These are phyloP conservation scores for Populus tomentosa DNA, from an alignment of 441 rosid species.

Conservation along the genomic window DNA sequence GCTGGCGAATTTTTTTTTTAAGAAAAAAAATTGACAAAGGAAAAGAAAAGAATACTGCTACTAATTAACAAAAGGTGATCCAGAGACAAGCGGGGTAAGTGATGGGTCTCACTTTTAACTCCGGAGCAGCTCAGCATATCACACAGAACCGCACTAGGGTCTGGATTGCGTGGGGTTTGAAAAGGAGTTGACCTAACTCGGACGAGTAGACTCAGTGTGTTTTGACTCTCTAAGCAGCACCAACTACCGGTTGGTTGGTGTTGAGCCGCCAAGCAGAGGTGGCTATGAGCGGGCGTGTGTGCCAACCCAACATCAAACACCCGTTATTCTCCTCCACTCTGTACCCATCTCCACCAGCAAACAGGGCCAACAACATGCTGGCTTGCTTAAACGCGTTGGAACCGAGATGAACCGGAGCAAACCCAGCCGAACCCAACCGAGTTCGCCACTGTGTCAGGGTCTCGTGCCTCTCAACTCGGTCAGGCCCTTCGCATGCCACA, in stretches of 20 bases:
- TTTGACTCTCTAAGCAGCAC: neutral
- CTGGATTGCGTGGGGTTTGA: neutral
- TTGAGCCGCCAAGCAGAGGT: constrained; percentile 83
- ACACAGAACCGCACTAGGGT: constrained; percentile 18
- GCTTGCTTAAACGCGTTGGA: constrained; percentile 89
- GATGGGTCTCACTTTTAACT: constrained; percentile 29
- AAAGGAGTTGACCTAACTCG: constrained; percentile 12
- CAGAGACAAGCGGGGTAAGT: constrained; percentile 8
- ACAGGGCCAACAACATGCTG: constrained; percentile 67
- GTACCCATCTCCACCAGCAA: constrained; percentile 79
- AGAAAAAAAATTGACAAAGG: neutral
- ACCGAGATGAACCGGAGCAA: no score
- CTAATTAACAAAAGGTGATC: neutral
- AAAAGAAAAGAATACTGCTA: neutral
- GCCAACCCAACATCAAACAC: constrained; percentile 88
- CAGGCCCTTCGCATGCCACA: constrained; percentile 67
- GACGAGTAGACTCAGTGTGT: constrained; percentile 12
- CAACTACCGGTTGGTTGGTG: neutral
- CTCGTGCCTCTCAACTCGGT: constrained; percentile 82
- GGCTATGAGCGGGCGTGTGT: constrained; percentile 75
- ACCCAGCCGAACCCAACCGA: constrained; percentile 49
- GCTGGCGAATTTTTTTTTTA: neutral
- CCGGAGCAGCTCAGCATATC: constrained; percentile 27
- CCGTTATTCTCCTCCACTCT: constrained; percentile 81
- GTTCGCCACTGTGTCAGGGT: constrained; percentile 56